Evolutionary conservation across 495 filamentous ascomycete genomes (phyloP), one percentile per base, ranked within the genome.

Genomic region (Talaromyces ruber): DNA sequence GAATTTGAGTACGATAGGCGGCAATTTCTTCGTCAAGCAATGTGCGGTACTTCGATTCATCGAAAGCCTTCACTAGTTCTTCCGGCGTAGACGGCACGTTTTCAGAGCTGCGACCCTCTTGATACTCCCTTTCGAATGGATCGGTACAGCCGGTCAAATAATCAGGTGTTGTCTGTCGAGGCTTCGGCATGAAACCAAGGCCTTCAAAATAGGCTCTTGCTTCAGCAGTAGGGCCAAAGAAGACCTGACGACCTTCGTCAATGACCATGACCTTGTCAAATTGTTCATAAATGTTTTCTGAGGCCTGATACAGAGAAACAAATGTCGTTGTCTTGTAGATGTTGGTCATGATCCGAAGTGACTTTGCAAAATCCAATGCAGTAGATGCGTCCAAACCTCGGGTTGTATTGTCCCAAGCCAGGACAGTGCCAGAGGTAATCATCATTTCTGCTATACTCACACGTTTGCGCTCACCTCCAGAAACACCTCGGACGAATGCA

Each of bases 231-330:
- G 88, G 86, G 0, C 92, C 92, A 64, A 91, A 94, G 75, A 88
- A 96, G 2, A 94, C 87, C 69, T 93, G 82, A 14, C 78, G 82
- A 16, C 92, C 92, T 29, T 82, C 80, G 62, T 95, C 88, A 55
- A 96, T 89, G 18, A 95, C 86, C 28, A 93, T 71, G 6, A 94
- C 89, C 66, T 94, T 95, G 75, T 97, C 92, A 64, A 97, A 97
- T 53, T 87, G 84, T 28, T 80, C 81, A 73, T 93, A 96, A 58
- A 95, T 95, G 64, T 83, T 88, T 71, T 96, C 89, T 3, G 84
- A 87, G 0, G 91, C 91, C 67, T 95, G 91, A 66, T 93, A 95
- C 1, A 93, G 76, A 0, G 88, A 90, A 4, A 91, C 90, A 56
- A 92, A 91, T 0, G 89, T 92, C 26, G 85, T 88, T 0, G 84